A percentile compares a stretch with the other conserved stretches of the same genome.
These are phyloP conservation scores for Clarireedia hainanense DNA, from an alignment of 2,329 filamentous ascomycete species.

Conservation along the genomic window DNA sequence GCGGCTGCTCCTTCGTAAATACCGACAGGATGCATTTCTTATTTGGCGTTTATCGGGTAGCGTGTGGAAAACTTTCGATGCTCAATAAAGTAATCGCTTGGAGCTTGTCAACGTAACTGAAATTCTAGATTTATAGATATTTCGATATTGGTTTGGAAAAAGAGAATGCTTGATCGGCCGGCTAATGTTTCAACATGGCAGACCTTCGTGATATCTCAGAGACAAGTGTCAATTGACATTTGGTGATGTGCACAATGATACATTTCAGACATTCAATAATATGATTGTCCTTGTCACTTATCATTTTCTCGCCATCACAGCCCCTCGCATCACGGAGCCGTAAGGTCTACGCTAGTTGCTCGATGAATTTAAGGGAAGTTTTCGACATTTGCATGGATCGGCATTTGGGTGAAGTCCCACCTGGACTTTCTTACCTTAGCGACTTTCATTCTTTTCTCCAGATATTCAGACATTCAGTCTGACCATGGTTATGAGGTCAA, in stretches of 20 bases:
- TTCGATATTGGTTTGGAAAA: neutral
- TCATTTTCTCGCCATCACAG: no score
- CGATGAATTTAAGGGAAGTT: no score
- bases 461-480: no score
- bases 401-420: no score
- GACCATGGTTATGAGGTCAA: no score
- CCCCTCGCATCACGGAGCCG: no score
- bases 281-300: no score
- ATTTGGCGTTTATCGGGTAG: conserved; percentile 10
- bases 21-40: conserved; percentile 12
- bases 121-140: neutral
- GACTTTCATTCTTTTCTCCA: no score
- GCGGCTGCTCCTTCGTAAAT: conserved; percentile 16
- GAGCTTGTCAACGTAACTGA: neutral
- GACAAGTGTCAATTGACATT: neutral
- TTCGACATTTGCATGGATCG: no score
- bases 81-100: neutral
- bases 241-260: neutral
- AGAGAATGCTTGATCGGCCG: neutral
- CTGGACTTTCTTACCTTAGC: no score
- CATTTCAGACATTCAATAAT: no score
- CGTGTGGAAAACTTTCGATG: conserved; percentile 1
- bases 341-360: no score
- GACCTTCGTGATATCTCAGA: neutral
- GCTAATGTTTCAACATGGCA: neutral